phyloP scores from a whole-genome alignment of 225 moss, liverwort and hornwort genomes.

The Neckera pumila region DNA sequence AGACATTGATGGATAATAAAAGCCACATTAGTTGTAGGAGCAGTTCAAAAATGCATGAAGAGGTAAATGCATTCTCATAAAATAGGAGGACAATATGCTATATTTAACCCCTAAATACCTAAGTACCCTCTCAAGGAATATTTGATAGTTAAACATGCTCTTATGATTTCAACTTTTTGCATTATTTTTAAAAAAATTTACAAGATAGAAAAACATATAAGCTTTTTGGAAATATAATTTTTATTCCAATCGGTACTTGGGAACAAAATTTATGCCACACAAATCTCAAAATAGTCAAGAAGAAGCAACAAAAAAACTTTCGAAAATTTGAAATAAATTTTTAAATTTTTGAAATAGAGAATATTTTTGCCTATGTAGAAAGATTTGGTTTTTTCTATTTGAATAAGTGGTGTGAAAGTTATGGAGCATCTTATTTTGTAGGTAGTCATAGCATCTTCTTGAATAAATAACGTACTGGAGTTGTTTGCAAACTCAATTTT shows the following conservation, averaged over 20 bases:
- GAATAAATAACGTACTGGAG: no score
- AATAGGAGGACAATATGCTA: not conserved
- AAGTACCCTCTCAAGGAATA: not conserved
- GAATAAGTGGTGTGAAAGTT: not conserved
- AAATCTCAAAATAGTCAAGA: not conserved
- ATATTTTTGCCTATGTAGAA: not conserved
- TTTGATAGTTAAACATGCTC: fast-evolving
- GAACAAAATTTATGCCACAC: fast-evolving
- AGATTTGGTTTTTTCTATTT: not conserved
- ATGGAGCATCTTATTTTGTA: not conserved
- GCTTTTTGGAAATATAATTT: not conserved
- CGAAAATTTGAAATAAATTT: not conserved
- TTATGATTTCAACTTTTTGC: not conserved
- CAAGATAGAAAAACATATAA: not conserved
- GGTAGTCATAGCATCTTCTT: fast-evolving
- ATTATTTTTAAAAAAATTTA: not conserved
- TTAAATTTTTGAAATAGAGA: not conserved
- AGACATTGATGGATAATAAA: not conserved
- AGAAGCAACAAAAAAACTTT: fast-evolving
- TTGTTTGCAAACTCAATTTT: no score
- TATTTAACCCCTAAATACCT: not conserved
- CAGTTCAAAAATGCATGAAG: not conserved
- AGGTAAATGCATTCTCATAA: not conserved
- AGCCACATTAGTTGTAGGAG: not conserved
- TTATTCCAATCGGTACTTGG: not conserved